Base-by-base conservation (phyloP, 164 flowering plant genomes). In the Tetracentron sinense region DNA sequence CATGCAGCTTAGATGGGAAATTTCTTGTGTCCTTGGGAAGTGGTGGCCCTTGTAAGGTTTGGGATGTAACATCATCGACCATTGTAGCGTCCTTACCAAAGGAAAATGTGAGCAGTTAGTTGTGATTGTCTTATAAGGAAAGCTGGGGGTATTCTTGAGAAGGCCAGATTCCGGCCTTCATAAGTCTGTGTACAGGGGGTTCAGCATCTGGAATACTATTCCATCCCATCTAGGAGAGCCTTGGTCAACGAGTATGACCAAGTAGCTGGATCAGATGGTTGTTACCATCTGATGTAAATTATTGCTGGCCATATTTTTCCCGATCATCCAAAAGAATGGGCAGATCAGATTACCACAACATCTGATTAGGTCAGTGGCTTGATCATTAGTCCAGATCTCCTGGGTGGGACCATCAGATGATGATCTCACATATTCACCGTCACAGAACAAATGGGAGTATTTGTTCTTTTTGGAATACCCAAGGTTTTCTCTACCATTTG, bases 1-100 rank as follows among this genome's bases (percentile, higher is more conserved):
- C 52, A 42, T 79, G 83, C 92, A 95, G 99, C 74, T 73, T 77
- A 25, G 89, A 92, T 79, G 96, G 96, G 25, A 89, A 82, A 65
- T 80, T 75, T 75, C 94, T 95, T 38, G 90, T 73, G 38, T 85
- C 96, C 60, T 69, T 85, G 75, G 97, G 94, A 72, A 71, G 75
- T 61, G 71, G 85, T 60, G 87, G 87, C 62, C 89, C 91, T 60
- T 77, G 89, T 63, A 83, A 89, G 70, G 82, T 95, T 56, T 95
- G 99, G 99, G 89, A 91, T 76, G 67, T 86, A 1, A 56, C 81
- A 66, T 73, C 89, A 35, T 75, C 87, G 52, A 61, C 69, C 12
- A 69, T 61, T 67, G 73, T 80, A 65, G 84, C 92, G 68, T 75
- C 90, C 74, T 72, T 95, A 33, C 60, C 85, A 7, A 83, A 79